These are phyloP conservation scores for Leccinum holopus DNA, from an alignment of 1,284 basidiomycete species.

Conservation along the genomic window DNA sequence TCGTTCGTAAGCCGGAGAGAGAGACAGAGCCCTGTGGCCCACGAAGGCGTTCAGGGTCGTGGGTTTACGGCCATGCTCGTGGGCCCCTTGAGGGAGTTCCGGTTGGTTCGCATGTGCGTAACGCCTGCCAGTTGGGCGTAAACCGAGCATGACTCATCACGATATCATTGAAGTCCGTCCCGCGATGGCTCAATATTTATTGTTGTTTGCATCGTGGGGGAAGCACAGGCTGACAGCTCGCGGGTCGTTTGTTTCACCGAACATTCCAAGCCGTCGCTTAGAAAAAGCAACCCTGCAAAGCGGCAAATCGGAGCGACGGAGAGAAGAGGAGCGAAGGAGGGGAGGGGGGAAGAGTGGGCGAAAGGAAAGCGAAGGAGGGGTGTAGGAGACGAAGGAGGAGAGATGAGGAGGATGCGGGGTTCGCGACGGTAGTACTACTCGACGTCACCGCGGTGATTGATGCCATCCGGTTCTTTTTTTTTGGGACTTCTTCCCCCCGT, in stretches of 20 bases:
- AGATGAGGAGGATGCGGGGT: neutral
- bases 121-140: neutral
- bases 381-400: neutral
- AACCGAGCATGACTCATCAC: neutral
- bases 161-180: neutral
- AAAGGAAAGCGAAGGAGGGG: neutral
- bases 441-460: neutral
- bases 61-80: slow-evolving; percentile 6
- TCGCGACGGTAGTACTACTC: neutral
- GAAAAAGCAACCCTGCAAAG: neutral
- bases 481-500: neutral
- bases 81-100: neutral
- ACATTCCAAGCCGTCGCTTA: neutral
- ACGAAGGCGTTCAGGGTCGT: slow-evolving; percentile 14
- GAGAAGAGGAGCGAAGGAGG: neutral
- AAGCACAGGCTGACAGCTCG: neutral
- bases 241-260: neutral
- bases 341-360: neutral
- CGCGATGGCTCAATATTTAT: neutral
- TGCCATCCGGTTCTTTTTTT: neutral
- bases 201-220: neutral
- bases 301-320: neutral
- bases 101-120: neutral
- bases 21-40: neutral
- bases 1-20: neutral